Conservation (phyloP, 2,329 filamentous ascomycete species). For the Aureobasidium musti region DNA sequence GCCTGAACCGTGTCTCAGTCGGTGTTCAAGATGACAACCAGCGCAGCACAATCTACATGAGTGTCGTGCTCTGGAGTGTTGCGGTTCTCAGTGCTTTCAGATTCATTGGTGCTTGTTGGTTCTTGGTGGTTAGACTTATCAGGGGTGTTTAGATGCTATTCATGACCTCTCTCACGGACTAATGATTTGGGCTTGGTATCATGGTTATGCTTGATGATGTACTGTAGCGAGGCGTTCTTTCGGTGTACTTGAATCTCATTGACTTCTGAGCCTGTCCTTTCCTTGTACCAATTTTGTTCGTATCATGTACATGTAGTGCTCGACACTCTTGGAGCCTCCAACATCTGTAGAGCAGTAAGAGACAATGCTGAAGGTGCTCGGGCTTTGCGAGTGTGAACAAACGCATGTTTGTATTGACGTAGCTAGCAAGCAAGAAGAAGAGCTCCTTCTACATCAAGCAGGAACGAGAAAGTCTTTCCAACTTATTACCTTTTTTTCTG, state of each 20-base stretch:
- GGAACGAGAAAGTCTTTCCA: no score
- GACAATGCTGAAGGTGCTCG: no score
- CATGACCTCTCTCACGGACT: slow-evolving; percentile 3
- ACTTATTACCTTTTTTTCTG: background rate
- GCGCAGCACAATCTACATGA: slow-evolving; percentile 79
- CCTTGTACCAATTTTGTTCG: background rate
- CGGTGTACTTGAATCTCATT: background rate
- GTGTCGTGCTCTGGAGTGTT: slow-evolving; percentile 84
- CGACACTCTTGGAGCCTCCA: no score
- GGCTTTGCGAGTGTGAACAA: no score
- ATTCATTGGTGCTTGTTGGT: slow-evolving; percentile 87
- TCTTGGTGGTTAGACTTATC: slow-evolving; percentile 86
- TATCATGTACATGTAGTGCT: no score
- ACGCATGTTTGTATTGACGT: background rate
- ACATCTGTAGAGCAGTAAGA: no score
- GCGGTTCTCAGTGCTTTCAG: slow-evolving; percentile 81
- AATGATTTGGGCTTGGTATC: slow-evolving; percentile 14
- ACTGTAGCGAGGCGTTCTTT: slow-evolving; percentile 27
- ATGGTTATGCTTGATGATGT: slow-evolving; percentile 10
- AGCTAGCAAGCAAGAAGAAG: background rate
- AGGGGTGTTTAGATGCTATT: slow-evolving; percentile 49
- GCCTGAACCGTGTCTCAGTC: slow-evolving; percentile 60
- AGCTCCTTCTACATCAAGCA: background rate
- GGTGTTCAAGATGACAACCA: slow-evolving; percentile 44
- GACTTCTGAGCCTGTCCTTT: background rate